These are phyloP conservation scores for Talaromyces albobiverticillius DNA, from an alignment of 2,329 filamentous ascomycete species.

Conservation along the genomic window DNA sequence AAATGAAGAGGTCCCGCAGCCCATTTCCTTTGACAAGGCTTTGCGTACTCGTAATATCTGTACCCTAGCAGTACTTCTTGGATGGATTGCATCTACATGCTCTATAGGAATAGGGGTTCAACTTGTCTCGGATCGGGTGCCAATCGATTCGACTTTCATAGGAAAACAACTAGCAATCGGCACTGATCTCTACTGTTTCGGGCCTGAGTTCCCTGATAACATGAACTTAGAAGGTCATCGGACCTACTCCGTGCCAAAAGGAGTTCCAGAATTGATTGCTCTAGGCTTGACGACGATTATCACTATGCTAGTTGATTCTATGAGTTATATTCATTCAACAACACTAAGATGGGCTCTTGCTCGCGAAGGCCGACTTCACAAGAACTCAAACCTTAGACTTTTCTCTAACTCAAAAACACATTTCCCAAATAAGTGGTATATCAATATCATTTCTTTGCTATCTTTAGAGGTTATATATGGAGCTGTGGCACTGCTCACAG, in stretches of 20 bases:
- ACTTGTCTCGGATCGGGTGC: too few relatives aligned
- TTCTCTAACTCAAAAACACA: neutral
- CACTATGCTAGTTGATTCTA: neutral
- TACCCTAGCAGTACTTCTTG: too few relatives aligned
- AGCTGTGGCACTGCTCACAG: neutral
- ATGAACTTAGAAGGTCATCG: neutral
- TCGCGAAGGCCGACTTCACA: neutral
- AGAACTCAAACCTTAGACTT: neutral
- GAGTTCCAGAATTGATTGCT: neutral
- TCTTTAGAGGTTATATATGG: neutral
- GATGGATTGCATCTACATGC: too few relatives aligned
- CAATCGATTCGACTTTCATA: too few relatives aligned
- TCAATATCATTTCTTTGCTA: neutral
- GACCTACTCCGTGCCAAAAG: neutral
- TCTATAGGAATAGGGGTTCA: too few relatives aligned
- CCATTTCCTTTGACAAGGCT: too few relatives aligned
- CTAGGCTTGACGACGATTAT: neutral
- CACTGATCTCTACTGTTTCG: too few relatives aligned
- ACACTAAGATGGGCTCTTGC: neutral
- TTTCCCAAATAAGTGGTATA: neutral
- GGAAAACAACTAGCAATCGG: too few relatives aligned
- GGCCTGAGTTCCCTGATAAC: neutral
- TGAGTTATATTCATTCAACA: neutral
- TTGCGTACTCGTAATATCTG: too few relatives aligned
- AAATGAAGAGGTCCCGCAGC: too few relatives aligned